Base-by-base conservation (phyloP, 1,284 basidiomycete species). In the Mycosarcoma maydis region DNA sequence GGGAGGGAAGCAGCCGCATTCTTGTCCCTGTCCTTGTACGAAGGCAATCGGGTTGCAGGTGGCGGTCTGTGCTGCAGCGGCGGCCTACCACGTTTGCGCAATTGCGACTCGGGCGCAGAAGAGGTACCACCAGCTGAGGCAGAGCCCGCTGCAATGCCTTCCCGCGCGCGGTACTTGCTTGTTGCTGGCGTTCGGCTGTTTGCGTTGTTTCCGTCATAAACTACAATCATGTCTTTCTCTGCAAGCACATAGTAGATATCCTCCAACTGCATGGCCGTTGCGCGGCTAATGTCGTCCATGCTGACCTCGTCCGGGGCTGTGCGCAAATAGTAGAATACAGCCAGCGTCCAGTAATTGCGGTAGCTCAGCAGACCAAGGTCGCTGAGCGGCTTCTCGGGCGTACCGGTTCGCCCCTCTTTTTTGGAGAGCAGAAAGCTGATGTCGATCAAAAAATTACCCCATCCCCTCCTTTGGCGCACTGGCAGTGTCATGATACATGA, bases 401-500 rank as follows among this genome's bases (percentile, higher is more conserved):
- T 94, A n/a, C 96, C 96, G 5, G 93, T 87, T 80, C 96, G 96
- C 22, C 88, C 88, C 82, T 98, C 96, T 80, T 96, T 97, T 85
- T 92, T 95, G 2, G 94, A 97, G 72, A 98, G 84, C 24, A 97
- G 85, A 84, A 98, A 98, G 84, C 67, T 76, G 39, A 76, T 73
- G 26, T 98, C 94, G 83, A 99, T 99, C 40, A 98, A 86, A 36
- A 97, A 85, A 80, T 92, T 92, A 58, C 96, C 96, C 83, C 92
- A 80, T 92, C 96, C 79, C 79, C 91, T 89, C 58, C 96, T 85
- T 82, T 98, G 96, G 69, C 94, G 86, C 34, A 98, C 91, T 0
- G 96, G 96, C 36, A 99, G 84, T 10, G 96, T 98, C 94, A 99
- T 97, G 82, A 99, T 99, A 85, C 96, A 99, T 83, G 92, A 96